Evolutionary conservation across 768 basidiomycete species (phyloP).

Genomic region (Lentinula boryana): DNA sequence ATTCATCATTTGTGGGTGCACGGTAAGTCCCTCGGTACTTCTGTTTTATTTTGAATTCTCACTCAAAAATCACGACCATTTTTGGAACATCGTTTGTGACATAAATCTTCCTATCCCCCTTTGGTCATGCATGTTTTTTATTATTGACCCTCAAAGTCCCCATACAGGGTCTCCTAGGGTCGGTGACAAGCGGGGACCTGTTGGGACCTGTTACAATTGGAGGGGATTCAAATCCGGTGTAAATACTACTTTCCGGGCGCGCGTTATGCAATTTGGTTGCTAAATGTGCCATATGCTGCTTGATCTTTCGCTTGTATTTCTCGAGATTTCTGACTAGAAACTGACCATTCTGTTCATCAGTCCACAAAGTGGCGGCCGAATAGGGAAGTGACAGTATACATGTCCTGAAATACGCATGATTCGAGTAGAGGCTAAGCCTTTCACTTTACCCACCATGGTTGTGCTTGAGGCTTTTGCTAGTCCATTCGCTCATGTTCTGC

Average conservation of each 20-base stretch:
- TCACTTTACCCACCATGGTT: not conserved
- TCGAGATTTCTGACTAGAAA: not conserved
- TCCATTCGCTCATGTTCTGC: not conserved
- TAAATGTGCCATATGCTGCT: not conserved
- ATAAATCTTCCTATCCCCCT: not conserved
- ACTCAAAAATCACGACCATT: not conserved
- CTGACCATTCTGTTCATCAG: not conserved
- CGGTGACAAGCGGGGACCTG: not conserved
- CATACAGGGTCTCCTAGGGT: not conserved
- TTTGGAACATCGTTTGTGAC: not conserved
- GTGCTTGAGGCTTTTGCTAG: not conserved
- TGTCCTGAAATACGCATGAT: not conserved
- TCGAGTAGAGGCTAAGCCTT: not conserved
- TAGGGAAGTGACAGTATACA: too few species aligned
- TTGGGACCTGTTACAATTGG: not conserved
- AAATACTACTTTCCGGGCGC: not conserved
- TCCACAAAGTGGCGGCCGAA: not conserved
- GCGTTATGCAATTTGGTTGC: not conserved
- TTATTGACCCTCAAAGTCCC: not conserved
- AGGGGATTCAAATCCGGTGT: not conserved
- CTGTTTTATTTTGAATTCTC: not conserved
- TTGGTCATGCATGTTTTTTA: not conserved
- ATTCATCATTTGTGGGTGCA: not conserved
- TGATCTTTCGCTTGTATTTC: not conserved
- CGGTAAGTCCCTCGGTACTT: not conserved